These are phyloP conservation scores for Vitis riparia DNA, from an alignment of 164 flowering plant genomes.

Conservation along the genomic window DNA sequence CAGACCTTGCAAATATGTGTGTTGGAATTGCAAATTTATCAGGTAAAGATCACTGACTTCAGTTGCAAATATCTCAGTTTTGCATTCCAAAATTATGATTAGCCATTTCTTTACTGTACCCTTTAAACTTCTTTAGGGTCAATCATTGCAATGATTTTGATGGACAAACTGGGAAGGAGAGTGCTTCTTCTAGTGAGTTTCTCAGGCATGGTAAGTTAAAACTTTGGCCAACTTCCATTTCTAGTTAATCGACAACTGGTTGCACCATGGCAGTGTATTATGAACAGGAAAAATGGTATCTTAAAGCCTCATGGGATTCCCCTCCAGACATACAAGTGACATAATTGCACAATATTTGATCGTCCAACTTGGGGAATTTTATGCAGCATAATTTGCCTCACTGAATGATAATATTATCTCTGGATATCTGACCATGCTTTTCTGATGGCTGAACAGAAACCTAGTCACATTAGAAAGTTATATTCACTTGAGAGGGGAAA, in stretches of 20 bases:
- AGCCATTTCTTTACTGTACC: background rate
- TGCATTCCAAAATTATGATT: too few relatives aligned
- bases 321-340: background rate
- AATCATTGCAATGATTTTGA: slow-evolving; percentile 34
- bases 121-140: slow-evolving; percentile 29
- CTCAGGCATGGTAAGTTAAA: slow-evolving; percentile 37
- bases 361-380: background rate
- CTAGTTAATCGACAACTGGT: too few relatives aligned
- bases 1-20: slow-evolving; percentile 56
- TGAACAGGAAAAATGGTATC: background rate
- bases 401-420: background rate
- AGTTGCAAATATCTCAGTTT: background rate
- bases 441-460: background rate
- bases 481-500: background rate
- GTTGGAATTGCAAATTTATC: slow-evolving; percentile 58
- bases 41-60: slow-evolving; percentile 30
- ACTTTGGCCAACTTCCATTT: too few relatives aligned
- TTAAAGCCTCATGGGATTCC: too few relatives aligned
- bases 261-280: background rate
- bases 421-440: background rate
- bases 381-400: background rate
- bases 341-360: background rate
- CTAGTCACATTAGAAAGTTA: background rate
- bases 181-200: slow-evolving; percentile 46
- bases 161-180: slow-evolving; percentile 51